Percentiles rank a stretch among this genome's conserved stretches.
phyloP scores from a whole-genome alignment of 2,329 filamentous ascomycete genomes.

The Cyclaneusma minus region DNA sequence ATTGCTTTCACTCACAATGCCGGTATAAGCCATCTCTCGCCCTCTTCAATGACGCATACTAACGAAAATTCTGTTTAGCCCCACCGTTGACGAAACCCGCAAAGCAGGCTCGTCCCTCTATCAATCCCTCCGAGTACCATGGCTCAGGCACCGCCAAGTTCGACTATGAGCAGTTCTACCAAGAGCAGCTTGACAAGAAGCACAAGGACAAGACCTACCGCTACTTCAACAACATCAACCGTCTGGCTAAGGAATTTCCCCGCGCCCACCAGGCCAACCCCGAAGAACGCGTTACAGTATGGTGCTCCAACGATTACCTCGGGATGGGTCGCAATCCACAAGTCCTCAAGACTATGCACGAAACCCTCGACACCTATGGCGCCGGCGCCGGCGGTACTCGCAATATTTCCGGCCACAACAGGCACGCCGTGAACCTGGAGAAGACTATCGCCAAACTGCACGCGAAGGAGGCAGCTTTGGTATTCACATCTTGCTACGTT shows the following conservation, averaged over 20 bases:
- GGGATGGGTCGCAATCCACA: slow-evolving; percentile 89
- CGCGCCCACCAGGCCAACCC: slow-evolving; percentile 76
- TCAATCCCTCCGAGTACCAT: slow-evolving; percentile 7
- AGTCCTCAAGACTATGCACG: slow-evolving; percentile 83
- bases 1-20: slow-evolving; percentile 32
- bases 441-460: slow-evolving; percentile 72
- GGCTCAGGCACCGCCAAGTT: slow-evolving; percentile 41
- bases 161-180: slow-evolving; percentile 84
- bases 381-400: slow-evolving; percentile 89
- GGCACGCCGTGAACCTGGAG: slow-evolving; percentile 80
- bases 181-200: slow-evolving; percentile 86
- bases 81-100: slow-evolving; percentile 9
- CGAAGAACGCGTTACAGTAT: slow-evolving; percentile 84
- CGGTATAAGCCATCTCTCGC: slow-evolving; percentile 23
- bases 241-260: slow-evolving; percentile 88
- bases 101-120: slow-evolving; percentile 21
- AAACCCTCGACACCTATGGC: slow-evolving; percentile 87
- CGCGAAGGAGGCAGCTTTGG: slow-evolving; percentile 78
- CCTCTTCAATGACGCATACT: background rate
- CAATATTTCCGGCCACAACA: slow-evolving; percentile 96
- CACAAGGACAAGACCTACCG: slow-evolving; percentile 99
- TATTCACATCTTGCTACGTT: slow-evolving; percentile 96
- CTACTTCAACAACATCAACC: slow-evolving; percentile 99
- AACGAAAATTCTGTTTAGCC: background rate
- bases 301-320: slow-evolving; percentile 98